Base-by-base conservation (phyloP, 257 asterid species). In the Cinchona pubescens region DNA sequence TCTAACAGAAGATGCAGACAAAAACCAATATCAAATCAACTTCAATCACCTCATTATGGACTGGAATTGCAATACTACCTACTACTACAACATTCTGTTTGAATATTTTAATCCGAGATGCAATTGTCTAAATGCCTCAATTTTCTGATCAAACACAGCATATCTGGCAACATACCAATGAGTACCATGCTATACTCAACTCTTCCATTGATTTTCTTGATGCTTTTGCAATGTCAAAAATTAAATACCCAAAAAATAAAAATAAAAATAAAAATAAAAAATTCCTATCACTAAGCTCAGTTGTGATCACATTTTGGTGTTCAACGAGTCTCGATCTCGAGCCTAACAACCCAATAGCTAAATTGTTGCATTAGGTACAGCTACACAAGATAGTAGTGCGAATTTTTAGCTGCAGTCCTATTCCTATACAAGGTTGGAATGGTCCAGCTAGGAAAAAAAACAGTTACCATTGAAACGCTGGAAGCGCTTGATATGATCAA, bases 21-120 rank as follows among this genome's bases (percentile, higher is more conserved):
- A 71, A n/a, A 48, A 49, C 1, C 40, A 45, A 35, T 21, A 21
- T 51, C 75, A 71, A 69, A 71, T 71, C 75, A 71, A 37, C 75
- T 71, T 71, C 30, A 71, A n/a, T 71, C 65, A 71, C 65, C 35
- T 71, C 75, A 51, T 53, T 71, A 27, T 53, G 5, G 65, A 53
- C 15, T 53, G 64, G 65, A 38, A 53, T 30, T 53, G 27, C 37
- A 53, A 37, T 37, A n/a, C n/a, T 68, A 40, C 21, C 15, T 21
- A 45, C 25, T 9, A n/a, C 61, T 23, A n/a, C 61, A 23, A 8
- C 13, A 23, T 23, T 55, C 29, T 55, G 60, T 55, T 53, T 53
- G 59, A 53, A 55, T 55, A 27, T 58, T 27, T 48, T 48, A 34
- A 23, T 18, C n/a, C 16, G 14, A 69, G 18, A 10, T 49, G 35